These are phyloP conservation scores for Blastocystis sp. DNA, from an alignment of 352 stramenopile genomes.

Conservation along the genomic window DNA sequence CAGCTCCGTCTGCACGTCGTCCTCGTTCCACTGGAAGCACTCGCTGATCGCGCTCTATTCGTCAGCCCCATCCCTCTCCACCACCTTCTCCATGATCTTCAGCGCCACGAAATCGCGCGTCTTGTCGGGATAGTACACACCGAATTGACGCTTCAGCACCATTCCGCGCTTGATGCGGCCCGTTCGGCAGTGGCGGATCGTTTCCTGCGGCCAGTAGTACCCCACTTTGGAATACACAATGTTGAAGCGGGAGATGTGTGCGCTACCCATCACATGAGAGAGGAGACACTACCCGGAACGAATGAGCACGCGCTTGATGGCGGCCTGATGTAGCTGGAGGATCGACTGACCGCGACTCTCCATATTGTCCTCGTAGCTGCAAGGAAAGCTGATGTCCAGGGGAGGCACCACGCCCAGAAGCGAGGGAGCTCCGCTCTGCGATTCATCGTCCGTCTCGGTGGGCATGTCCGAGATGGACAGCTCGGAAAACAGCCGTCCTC, in stretches of 20 bases:
- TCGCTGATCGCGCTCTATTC: conserved; percentile 35
- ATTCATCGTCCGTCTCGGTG: conserved; percentile 9
- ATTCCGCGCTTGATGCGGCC: conserved; percentile 65
- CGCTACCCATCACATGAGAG: background rate
- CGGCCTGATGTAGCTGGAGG: conserved; percentile 34
- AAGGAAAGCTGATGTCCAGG: conserved; percentile 52
- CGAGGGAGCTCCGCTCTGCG: background rate
- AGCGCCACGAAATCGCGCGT: conserved; percentile 41
- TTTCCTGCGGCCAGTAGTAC: conserved; percentile 61
- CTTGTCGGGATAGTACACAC: conserved; percentile 62
- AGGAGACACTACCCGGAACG: background rate
- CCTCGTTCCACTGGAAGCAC: conserved; percentile 61
- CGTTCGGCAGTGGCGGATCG: conserved; percentile 66
- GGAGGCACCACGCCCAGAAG: conserved; percentile 10
- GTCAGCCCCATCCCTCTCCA: background rate
- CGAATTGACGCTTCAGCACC: conserved; percentile 49
- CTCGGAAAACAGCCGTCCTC: conserved; percentile 56
- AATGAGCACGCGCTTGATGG: conserved; percentile 61
- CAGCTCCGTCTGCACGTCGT: conserved; percentile 68
- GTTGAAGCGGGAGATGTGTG: conserved; percentile 27
- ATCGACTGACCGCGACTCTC: conserved; percentile 11
- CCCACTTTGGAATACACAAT: conserved; percentile 40
- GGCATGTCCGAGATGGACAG: conserved; percentile 66
- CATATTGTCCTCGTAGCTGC: conserved; percentile 43
- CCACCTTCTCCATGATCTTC: conserved; percentile 70